phyloP scores from a whole-genome alignment of 495 filamentous ascomycete species.

The Beverwykella pulmonaria region DNA sequence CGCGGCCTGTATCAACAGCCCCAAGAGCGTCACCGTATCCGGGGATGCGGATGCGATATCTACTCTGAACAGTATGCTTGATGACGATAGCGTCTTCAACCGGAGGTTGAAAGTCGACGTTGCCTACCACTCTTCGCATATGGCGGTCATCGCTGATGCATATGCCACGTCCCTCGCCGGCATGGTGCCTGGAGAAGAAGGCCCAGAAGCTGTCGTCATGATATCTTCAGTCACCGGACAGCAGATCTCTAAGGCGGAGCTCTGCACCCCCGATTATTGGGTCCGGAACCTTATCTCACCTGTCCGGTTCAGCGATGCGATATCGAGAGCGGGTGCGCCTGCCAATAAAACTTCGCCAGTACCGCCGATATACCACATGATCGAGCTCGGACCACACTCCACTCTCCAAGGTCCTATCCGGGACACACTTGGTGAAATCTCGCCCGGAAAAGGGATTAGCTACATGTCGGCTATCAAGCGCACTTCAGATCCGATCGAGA shows the following conservation, averaged over 20 bases:
- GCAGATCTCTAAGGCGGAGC: not conserved
- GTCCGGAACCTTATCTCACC: constrained; percentile 7
- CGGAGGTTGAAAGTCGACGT: constrained; percentile 7
- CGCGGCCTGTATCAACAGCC: constrained; percentile 14
- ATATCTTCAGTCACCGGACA: constrained; percentile 5
- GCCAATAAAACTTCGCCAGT: not conserved
- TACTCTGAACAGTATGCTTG: not conserved
- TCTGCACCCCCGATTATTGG: constrained; percentile 5
- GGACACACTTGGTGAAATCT: not conserved
- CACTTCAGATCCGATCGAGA: not conserved
- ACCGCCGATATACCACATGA: not conserved
- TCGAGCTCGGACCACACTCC: constrained; percentile 3
- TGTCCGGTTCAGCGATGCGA: constrained; percentile 57
- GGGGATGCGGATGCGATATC: not conserved
- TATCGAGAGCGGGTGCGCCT: constrained; percentile 23
- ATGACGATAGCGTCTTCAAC: constrained; percentile 3
- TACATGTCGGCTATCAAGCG: constrained; percentile 8
- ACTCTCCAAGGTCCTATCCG: constrained; percentile 8
- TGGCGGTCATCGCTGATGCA: not conserved
- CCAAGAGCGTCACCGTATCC: constrained; percentile 17
- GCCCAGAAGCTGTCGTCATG: not conserved
- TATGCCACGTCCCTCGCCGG: not conserved
- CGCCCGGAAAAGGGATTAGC: not conserved
- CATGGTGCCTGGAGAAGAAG: not conserved
- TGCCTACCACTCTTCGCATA: constrained; percentile 19